Evolutionary conservation across 2,329 filamentous ascomycete genomes (phyloP).

Genomic region (Fusarium sp.): DNA sequence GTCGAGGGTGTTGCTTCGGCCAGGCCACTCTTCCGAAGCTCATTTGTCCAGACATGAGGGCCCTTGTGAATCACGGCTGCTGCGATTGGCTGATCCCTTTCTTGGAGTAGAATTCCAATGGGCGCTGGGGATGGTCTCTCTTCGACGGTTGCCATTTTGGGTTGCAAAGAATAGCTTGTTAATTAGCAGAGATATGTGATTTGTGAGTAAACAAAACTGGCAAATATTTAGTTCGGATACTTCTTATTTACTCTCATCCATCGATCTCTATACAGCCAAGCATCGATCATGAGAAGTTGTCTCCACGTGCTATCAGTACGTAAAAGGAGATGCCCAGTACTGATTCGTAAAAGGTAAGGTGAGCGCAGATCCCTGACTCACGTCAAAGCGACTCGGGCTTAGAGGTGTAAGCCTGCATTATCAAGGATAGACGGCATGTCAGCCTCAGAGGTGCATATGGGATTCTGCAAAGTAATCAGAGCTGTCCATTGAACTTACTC

Average conservation of each 20-base stretch:
- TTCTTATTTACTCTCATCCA: background rate
- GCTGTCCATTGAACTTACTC: background rate
- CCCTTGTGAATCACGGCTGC: background rate
- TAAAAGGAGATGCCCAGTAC: no score
- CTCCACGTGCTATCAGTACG: no score
- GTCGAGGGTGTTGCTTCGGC: background rate
- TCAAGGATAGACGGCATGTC: background rate
- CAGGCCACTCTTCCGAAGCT: background rate
- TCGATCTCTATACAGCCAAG: no score
- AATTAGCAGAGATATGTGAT: no score
- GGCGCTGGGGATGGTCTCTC: background rate
- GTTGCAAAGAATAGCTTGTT: background rate
- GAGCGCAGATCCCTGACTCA: background rate
- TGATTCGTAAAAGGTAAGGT: no score
- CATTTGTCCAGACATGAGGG: background rate
- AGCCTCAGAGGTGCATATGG: background rate
- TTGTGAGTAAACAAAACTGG: background rate
- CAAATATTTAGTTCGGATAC: background rate
- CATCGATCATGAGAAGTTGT: background rate
- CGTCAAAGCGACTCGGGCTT: background rate
- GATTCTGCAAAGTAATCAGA: background rate
- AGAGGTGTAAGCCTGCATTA: background rate
- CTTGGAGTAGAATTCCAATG: background rate
- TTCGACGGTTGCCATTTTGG: background rate
- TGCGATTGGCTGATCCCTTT: background rate